Evolutionary conservation across 306 rosid genomes (phyloP), one percentile per base, ranked within the genome.

Genomic region (Rosa lucieae): DNA sequence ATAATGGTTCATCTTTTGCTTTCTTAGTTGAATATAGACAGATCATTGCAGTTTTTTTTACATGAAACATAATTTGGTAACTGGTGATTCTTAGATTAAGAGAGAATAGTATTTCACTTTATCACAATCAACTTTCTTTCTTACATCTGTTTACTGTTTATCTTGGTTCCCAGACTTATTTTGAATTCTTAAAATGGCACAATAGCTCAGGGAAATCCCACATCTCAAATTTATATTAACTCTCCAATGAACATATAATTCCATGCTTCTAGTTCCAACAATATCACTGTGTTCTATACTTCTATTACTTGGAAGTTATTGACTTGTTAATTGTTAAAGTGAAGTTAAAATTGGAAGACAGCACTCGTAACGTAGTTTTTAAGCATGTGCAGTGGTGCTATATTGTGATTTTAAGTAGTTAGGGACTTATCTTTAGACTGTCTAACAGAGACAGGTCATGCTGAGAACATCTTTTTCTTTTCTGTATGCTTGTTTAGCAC

Each of bases 401-500:
- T 49, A 12, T 3, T 46, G 32, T 82, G 18, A 42, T 35, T 53
- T 9, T 47, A 37, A 35, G 18, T 44, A 69, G 58, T 39, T 17
- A 46, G 26, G 10, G 49, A 37, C 12, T 56, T 53, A 10, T 53
- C 44, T 74, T 51, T 48, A 39, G 70, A 43, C 55, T 66, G 3
- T 68, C 47, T n/a, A 43, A 17, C 15, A 20, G 69, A 61, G 23
- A 14, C 40, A 11, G 35, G 7, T 56, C 11, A 59, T 80, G 47
- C 77, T 70, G 48, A 75, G 15, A 43, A 37, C 61, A 55, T 75
- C 77, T 52, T 55, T 66, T 35, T 71, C 10, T 40, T 79, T 82
- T 83, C 73, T 68, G 2, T 81, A 80, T 89, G 78, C 35, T 84
- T 87, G 82, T 91, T 84, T 86, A 94, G 99, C 82, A 89, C 95